phyloP scores from a whole-genome alignment of 2,329 filamentous ascomycete genomes.

The Arthrobotrys megalospora region DNA sequence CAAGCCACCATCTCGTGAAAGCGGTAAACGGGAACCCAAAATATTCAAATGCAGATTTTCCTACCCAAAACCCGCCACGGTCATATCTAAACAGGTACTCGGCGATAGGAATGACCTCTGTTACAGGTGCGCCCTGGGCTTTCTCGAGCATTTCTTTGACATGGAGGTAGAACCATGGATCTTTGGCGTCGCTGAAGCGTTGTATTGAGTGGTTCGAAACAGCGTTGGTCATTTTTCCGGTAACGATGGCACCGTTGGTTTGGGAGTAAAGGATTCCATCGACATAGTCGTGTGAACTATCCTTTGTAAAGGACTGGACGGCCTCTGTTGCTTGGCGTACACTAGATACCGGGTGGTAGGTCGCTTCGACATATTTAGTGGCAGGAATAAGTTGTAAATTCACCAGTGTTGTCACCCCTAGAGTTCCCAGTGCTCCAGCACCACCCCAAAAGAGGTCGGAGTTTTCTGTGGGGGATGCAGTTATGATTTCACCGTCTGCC shows the following conservation, averaged over 20 bases:
- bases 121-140: constrained; percentile 35
- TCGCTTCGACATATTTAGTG: constrained; percentile 73
- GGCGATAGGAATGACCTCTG: constrained; percentile 74
- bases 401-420: constrained; percentile 75
- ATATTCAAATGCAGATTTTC: constrained; percentile 75
- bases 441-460: constrained; percentile 74
- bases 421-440: constrained; percentile 74
- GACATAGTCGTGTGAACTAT: constrained; percentile 74
- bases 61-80: constrained; percentile 79
- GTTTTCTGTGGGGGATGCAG: constrained; percentile 69
- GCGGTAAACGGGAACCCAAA: constrained; percentile 77
- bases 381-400: constrained; percentile 74
- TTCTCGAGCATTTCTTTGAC: constrained; percentile 67
- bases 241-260: constrained; percentile 74
- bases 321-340: constrained; percentile 27
- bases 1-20: constrained; percentile 74
- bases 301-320: constrained; percentile 70
- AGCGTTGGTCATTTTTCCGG: constrained; percentile 73
- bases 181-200: constrained; percentile 73
- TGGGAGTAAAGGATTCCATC: constrained; percentile 77
- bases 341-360: constrained; percentile 69
- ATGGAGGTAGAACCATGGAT: constrained; percentile 83
- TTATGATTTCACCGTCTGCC: constrained; percentile 73
- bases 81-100: constrained; percentile 82
- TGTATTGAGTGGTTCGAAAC: constrained; percentile 67